Percentiles rank a stretch among this genome's conserved stretches.
phyloP scores from a whole-genome alignment of 345 rosid genomes.

The Raphanus raphanistrum region DNA sequence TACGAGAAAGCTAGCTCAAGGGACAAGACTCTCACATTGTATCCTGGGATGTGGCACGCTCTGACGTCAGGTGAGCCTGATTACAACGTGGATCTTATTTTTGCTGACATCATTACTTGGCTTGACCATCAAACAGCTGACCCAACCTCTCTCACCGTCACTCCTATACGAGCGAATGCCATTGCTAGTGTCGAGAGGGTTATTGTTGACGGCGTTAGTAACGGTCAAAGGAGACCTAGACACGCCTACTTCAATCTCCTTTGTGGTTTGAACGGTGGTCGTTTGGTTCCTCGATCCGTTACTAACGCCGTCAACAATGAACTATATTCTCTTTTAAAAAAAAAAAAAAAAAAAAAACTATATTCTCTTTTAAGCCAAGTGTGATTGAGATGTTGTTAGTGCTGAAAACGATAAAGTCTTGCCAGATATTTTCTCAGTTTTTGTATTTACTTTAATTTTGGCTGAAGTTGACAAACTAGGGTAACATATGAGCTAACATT shows the following conservation, averaged over 20 bases:
- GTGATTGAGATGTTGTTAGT: too few species aligned
- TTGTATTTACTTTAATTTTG: background rate
- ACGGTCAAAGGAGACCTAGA: conserved; percentile 19
- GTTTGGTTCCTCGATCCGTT: conserved; percentile 53
- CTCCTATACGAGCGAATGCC: conserved; percentile 39
- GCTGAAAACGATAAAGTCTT: background rate
- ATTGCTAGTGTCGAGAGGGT: conserved; percentile 15
- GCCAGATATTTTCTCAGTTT: conserved; percentile 14
- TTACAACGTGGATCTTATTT: conserved; percentile 65
- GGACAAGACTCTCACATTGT: conserved; percentile 85
- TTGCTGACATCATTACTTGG: conserved; percentile 77
- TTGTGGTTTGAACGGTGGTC: conserved; percentile 65
- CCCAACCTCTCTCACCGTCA: conserved; percentile 27
- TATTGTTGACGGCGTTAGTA: background rate
- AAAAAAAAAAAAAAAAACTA: too few species aligned
- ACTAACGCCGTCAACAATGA: too few species aligned
- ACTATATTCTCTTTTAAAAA: background rate
- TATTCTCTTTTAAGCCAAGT: background rate
- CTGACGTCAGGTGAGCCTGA: conserved; percentile 87
- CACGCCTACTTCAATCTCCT: conserved; percentile 41
- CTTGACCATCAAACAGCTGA: conserved; percentile 59
- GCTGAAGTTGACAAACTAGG: too few species aligned
- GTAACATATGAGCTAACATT: too few species aligned
- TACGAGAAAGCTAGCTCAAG: conserved; percentile 70
- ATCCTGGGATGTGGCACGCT: conserved; percentile 98